phyloP scores from a whole-genome alignment of 2,329 filamentous ascomycete species.

The Fusarium sp. region DNA sequence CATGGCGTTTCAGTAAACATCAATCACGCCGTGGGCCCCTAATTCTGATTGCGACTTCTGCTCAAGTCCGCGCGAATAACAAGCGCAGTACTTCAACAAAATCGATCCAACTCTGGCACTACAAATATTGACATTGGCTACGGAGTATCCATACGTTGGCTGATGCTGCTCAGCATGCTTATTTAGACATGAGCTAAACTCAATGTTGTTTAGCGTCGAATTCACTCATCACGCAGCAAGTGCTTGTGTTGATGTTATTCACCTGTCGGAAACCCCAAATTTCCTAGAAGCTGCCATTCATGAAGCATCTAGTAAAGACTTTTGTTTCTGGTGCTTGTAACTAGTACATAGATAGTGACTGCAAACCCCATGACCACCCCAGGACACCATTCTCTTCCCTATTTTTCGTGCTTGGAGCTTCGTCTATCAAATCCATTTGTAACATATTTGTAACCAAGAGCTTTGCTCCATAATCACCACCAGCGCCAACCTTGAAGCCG shows the following conservation, averaged over 20 bases:
- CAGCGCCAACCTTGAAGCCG: not conserved
- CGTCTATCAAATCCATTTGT: constrained; percentile 8
- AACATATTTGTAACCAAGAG: constrained; percentile 20
- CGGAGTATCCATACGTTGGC: not conserved
- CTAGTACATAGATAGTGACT: constrained; percentile 14
- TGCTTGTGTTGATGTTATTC: constrained; percentile 20
- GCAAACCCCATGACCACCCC: not conserved
- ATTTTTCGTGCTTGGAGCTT: constrained; percentile 9
- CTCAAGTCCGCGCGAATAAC: constrained; percentile 28
- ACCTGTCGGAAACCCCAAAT: not conserved
- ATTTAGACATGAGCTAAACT: not conserved
- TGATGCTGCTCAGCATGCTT: constrained; percentile 14
- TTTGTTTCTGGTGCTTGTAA: constrained; percentile 1
- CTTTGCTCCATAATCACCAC: constrained; percentile 2
- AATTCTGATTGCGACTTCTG: constrained; percentile 13
- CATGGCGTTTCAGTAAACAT: not conserved
- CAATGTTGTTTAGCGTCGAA: constrained; percentile 10
- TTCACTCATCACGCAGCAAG: not conserved
- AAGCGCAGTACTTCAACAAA: not conserved
- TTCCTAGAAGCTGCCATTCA: not conserved
- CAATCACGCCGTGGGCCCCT: constrained; percentile 10
- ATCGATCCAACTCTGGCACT: not conserved
- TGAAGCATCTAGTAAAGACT: not conserved
- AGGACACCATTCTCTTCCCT: constrained; percentile 21
- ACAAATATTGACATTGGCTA: not conserved